Base-by-base conservation (phyloP, 768 basidiomycete species). In the Galerina marginata region DNA sequence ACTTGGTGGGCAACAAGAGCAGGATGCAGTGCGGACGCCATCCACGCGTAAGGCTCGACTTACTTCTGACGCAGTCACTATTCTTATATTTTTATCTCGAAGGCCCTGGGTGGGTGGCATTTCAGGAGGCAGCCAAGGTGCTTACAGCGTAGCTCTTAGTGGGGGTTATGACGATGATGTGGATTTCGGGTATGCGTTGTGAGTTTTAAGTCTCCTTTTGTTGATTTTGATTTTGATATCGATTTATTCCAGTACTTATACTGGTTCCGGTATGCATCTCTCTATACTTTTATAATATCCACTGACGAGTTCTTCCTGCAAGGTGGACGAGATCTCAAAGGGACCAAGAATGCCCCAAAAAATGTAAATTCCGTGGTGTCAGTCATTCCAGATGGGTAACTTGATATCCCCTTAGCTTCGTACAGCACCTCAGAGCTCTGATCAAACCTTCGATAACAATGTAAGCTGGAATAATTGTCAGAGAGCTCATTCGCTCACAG, bases 121-220 rank as follows among this genome's bases (percentile, higher is more conserved):
- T 45, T 79, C 87, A 9, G 83, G 83, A 33, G 73, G 88, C 2
- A 75, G 75, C 0, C 61, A 88, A 5, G 95, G 95, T 2, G 91
- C 92, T 2, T 92, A 90, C 64, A 94, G 92, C 44, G 84, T 97
- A 12, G 94, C 91, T 2, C 83, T 96, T 3, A 94, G 92, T 42
- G 95, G 95, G 10, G 95, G 92, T 2, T 95, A 95, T 58, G 89
- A 91, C 36, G 93, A 94, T 56, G 93, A 94, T 65, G 83, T 94
- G 15, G 92, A 95, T 62, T 71, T 86, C 14, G 92, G 92, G 55
- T 89, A 93, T 62, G 90, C 82, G 11, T 94, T 94, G 92, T 93
- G 68, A 74, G 91, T 85, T 15, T 47, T 33, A 26, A 14, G 10
- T 25, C 11, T 20, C 26, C 10, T 37, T 50, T 36, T 7, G 2